Percentiles rank a stretch among this genome's conserved stretches.
phyloP scores from a whole-genome alignment of 2,329 filamentous ascomycete species.

The Beauveria sp. region DNA sequence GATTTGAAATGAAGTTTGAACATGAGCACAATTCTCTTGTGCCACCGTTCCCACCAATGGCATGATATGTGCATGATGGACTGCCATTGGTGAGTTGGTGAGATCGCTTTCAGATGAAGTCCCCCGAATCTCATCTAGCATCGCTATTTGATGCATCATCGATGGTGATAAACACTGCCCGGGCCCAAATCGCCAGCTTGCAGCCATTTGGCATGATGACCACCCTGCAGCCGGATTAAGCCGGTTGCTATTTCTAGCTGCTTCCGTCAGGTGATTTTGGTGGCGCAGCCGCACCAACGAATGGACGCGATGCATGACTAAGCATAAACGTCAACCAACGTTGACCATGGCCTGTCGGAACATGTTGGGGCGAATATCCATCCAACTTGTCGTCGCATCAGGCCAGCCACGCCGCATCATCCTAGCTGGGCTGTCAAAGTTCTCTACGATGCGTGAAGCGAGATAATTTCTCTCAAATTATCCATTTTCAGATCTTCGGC shows the following conservation, averaged over 20 bases:
- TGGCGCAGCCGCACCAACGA: neutral
- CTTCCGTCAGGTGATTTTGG: slow-evolving; percentile 11
- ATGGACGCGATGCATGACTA: neutral
- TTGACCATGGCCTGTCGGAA: slow-evolving; percentile 1
- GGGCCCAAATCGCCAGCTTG: neutral
- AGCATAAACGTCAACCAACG: neutral
- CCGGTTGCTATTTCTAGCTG: slow-evolving; percentile 8
- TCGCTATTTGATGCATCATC: neutral
- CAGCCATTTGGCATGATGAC: neutral
- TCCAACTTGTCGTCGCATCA: neutral
- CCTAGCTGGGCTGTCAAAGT: neutral
- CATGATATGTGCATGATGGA: neutral
- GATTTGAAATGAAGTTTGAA: neutral
- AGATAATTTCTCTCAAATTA: neutral
- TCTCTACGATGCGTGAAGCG: neutral
- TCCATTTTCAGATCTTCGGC: neutral
- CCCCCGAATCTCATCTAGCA: neutral
- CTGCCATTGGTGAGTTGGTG: neutral
- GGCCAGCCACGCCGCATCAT: slow-evolving; percentile 1
- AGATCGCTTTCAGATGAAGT: neutral
- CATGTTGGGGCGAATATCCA: neutral
- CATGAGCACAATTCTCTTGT: neutral
- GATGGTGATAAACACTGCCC: neutral
- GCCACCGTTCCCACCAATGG: neutral
- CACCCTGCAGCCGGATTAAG: neutral